Evolutionary conservation across 768 basidiomycete genomes (phyloP).

Genomic region (Chalciporus piperatus): DNA sequence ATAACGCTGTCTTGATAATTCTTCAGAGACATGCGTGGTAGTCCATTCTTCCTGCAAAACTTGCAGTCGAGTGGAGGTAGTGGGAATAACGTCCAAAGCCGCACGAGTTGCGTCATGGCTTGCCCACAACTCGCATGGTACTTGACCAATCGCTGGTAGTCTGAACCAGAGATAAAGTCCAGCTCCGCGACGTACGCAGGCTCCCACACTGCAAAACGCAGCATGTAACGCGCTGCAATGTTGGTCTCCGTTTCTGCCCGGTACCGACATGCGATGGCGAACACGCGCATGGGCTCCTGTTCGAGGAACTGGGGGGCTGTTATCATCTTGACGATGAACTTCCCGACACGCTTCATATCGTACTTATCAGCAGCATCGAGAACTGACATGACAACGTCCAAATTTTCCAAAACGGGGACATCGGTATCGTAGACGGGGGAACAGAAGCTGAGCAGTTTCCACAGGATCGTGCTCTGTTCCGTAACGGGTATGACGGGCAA

Average conservation of each 20-base stretch:
- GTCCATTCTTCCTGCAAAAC: conserved; percentile 33
- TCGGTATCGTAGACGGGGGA: conserved; percentile 43
- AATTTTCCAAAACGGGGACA: conserved; percentile 32
- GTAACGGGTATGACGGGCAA: conserved; percentile 46
- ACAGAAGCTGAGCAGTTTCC: conserved; percentile 44
- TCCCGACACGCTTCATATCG: conserved; percentile 46
- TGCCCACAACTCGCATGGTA: conserved; percentile 34
- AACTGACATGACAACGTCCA: conserved; percentile 42
- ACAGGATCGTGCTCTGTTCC: conserved; percentile 42
- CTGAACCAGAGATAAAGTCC: conserved; percentile 36
- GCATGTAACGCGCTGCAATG: conserved; percentile 36
- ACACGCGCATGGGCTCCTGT: conserved; percentile 36
- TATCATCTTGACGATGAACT: conserved; percentile 32
- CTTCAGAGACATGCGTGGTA: conserved; percentile 31
- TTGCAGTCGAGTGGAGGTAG: conserved; percentile 33
- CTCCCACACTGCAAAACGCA: conserved; percentile 35
- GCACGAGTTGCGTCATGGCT: conserved; percentile 32
- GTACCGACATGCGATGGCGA: conserved; percentile 38
- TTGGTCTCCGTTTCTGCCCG: conserved; percentile 33
- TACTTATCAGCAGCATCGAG: conserved; percentile 49
- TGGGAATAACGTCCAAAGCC: conserved; percentile 31
- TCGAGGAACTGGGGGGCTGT: conserved; percentile 31
- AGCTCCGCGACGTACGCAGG: conserved; percentile 34
- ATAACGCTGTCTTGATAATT: conserved; percentile 34
- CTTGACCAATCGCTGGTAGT: conserved; percentile 36